Evolutionary conservation across 768 basidiomycete species (phyloP).

Genomic region (Pleurotus salmoneostramineus): DNA sequence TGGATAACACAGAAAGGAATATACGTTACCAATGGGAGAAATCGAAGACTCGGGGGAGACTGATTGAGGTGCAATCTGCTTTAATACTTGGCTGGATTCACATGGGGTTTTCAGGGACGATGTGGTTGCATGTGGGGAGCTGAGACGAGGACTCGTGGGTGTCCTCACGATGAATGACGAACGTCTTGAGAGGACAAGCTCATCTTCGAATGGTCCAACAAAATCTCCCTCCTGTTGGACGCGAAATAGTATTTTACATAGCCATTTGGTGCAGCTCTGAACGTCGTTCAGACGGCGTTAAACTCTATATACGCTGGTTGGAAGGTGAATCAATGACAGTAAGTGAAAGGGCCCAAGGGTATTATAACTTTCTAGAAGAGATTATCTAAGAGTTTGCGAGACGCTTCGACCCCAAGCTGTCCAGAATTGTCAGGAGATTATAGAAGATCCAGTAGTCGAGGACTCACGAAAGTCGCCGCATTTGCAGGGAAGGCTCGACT

Average conservation of each 20-base stretch:
- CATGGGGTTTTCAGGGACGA: background rate
- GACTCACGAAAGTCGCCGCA: slow-evolving; percentile 84
- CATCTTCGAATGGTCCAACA: too few species aligned
- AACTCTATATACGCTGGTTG: too few species aligned
- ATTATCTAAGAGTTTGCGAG: slow-evolving; percentile 77
- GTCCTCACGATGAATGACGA: background rate
- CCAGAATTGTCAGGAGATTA: slow-evolving; percentile 15
- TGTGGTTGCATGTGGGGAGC: background rate
- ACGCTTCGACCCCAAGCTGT: slow-evolving; percentile 90
- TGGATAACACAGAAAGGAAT: background rate
- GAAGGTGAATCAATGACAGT: too few species aligned
- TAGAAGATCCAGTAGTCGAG: background rate
- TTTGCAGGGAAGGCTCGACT: slow-evolving; percentile 95
- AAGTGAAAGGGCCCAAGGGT: background rate
- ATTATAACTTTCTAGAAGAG: slow-evolving; percentile 37
- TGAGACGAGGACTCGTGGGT: background rate
- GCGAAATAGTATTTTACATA: too few species aligned
- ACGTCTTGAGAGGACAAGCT: too few species aligned
- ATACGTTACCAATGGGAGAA: background rate
- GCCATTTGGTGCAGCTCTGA: background rate
- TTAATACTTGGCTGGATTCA: background rate
- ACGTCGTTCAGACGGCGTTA: too few species aligned
- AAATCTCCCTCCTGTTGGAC: background rate
- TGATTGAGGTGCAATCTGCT: background rate
- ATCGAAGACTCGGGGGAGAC: background rate